Evolutionary conservation across 78 protist genomes (phyloP).

Genomic region (Goniomonas avonlea): DNA sequence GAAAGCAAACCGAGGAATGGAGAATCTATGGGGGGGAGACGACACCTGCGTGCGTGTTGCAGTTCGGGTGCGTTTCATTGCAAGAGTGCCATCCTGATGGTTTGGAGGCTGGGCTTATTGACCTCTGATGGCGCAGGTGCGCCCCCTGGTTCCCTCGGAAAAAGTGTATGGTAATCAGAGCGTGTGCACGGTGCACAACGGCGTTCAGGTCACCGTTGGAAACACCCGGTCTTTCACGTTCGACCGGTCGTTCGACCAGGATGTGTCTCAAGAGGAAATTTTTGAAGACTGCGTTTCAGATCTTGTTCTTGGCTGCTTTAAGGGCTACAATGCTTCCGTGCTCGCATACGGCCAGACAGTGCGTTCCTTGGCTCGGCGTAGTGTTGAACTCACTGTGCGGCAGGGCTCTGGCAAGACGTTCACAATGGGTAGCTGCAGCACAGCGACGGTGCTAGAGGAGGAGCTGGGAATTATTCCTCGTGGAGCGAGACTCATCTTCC

Average conservation of each 20-base stretch:
- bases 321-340: constrained; percentile 41
- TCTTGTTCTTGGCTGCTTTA: constrained; percentile 12
- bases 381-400: too few relatives aligned
- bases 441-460: not conserved
- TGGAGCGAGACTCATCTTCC: constrained; percentile 14
- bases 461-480: constrained; percentile 48
- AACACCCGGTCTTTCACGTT: constrained; percentile 9
- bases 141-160: not conserved
- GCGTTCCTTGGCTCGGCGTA: too few relatives aligned
- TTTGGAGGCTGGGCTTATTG: not conserved
- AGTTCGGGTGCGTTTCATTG: not conserved
- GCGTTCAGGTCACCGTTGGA: constrained; percentile 4
- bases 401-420: constrained; percentile 53
- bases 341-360: constrained; percentile 54
- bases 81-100: too few relatives aligned
- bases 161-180: not conserved
- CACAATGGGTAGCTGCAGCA: constrained; percentile 39
- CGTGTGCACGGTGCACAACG: not conserved
- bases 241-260: not conserved
- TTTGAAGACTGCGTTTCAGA: not conserved
- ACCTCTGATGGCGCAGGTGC: not conserved
- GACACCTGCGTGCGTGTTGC: not conserved
- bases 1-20: too few relatives aligned
- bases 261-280: not conserved
- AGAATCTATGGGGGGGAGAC: too few relatives aligned